These are phyloP conservation scores for Astrocystis sublimbata DNA, from an alignment of 495 filamentous ascomycete species.

Conservation along the genomic window DNA sequence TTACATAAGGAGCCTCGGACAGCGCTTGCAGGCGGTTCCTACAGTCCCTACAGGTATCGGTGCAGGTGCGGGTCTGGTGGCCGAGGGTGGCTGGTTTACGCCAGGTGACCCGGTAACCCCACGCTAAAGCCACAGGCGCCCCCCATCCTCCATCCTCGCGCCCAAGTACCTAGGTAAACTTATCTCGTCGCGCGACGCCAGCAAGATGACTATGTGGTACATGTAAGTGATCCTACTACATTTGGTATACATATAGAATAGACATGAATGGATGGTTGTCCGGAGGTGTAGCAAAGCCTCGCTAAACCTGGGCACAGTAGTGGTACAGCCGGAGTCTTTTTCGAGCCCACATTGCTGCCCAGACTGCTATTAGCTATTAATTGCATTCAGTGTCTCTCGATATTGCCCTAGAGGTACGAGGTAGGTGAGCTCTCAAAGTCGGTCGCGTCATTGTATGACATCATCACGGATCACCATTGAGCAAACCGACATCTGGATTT, in stretches of 20 bases:
- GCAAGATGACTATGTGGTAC: neutral
- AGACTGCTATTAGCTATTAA: too few species aligned
- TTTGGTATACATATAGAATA: too few species aligned
- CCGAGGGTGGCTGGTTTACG: slow-evolving; percentile 17
- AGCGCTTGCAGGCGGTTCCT: slow-evolving; percentile 5
- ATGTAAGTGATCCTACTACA: too few species aligned
- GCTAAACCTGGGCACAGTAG: neutral
- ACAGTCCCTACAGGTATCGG: too few species aligned
- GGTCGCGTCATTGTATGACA: slow-evolving; percentile 23
- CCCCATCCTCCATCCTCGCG: too few species aligned
- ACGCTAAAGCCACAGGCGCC: slow-evolving; percentile 11
- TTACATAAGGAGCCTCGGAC: slow-evolving; percentile 9
- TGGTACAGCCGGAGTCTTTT: neutral
- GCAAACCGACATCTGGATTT: neutral
- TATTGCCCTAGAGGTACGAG: too few species aligned
- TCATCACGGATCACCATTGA: slow-evolving; percentile 17
- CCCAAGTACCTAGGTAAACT: neutral
- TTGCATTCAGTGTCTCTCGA: too few species aligned
- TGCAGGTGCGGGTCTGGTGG: too few species aligned
- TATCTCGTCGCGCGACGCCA: neutral
- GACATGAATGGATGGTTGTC: too few species aligned
- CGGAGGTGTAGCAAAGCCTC: neutral
- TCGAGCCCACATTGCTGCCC: neutral
- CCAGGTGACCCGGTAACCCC: slow-evolving; percentile 19
- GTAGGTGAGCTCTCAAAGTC: neutral